Base-by-base conservation (phyloP, 208 protist species). In the Wallacemonas rigidus region DNA sequence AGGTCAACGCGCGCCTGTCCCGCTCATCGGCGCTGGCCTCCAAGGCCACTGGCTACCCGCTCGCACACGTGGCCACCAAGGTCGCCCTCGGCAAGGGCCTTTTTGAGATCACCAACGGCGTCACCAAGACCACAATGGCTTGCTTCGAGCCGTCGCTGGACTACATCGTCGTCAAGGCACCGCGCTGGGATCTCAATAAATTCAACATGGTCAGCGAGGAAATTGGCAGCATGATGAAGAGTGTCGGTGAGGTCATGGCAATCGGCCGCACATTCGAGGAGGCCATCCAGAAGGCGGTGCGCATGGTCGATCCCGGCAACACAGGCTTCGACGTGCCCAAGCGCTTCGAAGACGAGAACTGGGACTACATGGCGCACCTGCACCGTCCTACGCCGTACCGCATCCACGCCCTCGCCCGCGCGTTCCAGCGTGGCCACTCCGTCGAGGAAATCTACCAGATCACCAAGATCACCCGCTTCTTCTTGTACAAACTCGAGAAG, bases 31-130 rank as follows among this genome's bases (percentile, higher is more conserved):
- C 98, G 15, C 88, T 99, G 7, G 98, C 98, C 17, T 98, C 92
- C 67, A 99, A 99, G 90, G 98, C 98, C 17, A 99, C 98, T n/a
- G 98, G 98, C 63, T 99, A 99, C 84, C 98, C 98, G 63, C 87
- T 99, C 7, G 98, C 98, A 38, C 98, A 98, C 80, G 98, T 99
- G 38, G 98, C 98, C 41, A 95, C 98, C 17, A 99, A 99, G 75
- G 88, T 99, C 53, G 97, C 97, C 0, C 87, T 99, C 6, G 98
- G 98, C 69, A 97, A 98, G 68, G 90, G 89, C 17, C 84, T 99
- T 6, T 92, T 97, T 51, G 90, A 96, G 48, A 91, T 99, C 45
- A 92, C 76, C 41, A 98, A 98, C 81, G 86, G 85, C 51, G 93
- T 98, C 40, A 98, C 94, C 62, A 97, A 96, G 80, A 91, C 74